A percentile compares a stretch with the other conserved stretches of the same genome.
Conservation (phyloP, 768 basidiomycete species). For the Myochromella boudieri region DNA sequence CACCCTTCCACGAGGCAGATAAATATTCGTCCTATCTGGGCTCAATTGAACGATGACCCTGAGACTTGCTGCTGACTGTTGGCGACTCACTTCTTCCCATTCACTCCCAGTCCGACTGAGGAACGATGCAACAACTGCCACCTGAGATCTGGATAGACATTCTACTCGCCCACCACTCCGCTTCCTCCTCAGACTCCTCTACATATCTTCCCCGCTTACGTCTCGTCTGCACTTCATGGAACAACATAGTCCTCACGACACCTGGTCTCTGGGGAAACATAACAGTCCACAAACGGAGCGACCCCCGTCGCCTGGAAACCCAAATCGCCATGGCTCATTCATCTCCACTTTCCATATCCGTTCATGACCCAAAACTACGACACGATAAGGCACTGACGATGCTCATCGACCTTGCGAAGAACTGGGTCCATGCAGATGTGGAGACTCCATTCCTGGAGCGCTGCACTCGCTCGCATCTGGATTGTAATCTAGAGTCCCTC, state of each 20-base stretch:
- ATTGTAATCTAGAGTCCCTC: constrained; percentile 19
- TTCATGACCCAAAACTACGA: neutral
- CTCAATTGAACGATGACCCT: too few relatives aligned
- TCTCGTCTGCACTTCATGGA: constrained; percentile 26
- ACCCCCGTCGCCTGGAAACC: constrained; percentile 8
- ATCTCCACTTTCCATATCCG: constrained; percentile 24
- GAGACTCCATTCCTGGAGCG: constrained; percentile 17
- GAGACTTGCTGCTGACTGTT: too few relatives aligned
- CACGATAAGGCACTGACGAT: neutral
- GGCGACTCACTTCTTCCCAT: too few relatives aligned
- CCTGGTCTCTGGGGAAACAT: constrained; percentile 35
- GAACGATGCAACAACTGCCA: too few relatives aligned
- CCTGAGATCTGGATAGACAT: too few relatives aligned
- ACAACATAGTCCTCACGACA: constrained; percentile 24
- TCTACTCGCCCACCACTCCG: too few relatives aligned
- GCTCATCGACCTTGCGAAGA: constrained; percentile 20
- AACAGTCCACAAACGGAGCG: constrained; percentile 11
- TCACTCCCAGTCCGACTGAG: too few relatives aligned
- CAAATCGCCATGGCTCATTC: constrained; percentile 28
- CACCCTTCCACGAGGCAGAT: too few relatives aligned
- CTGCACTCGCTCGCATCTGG: constrained; percentile 21
- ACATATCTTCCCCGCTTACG: too few relatives aligned
- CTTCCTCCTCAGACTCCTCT: too few relatives aligned
- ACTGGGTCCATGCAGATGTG: constrained; percentile 28
- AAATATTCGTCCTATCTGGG: too few relatives aligned